Percentiles rank a stretch among this genome's conserved stretches.
phyloP scores from a whole-genome alignment of 257 asterid genomes.

The Echium plantagineum region DNA sequence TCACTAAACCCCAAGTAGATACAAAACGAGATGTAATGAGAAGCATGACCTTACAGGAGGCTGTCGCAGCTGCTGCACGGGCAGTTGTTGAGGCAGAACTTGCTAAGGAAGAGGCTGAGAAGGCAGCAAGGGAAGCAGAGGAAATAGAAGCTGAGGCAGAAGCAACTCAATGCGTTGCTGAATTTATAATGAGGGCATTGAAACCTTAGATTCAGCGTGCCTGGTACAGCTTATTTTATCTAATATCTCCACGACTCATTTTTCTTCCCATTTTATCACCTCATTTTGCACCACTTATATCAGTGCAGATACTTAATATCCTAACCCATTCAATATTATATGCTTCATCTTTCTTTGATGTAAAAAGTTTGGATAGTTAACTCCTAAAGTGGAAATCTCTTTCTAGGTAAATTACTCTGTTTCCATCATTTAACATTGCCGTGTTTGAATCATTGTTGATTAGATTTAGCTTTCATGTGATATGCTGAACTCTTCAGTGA shows the following conservation, averaged over 20 bases:
- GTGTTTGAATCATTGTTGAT: background rate
- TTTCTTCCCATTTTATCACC: background rate
- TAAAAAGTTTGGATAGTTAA: no score
- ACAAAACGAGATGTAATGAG: constrained; percentile 68
- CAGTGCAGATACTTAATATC: no score
- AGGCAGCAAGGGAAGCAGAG: constrained; percentile 85
- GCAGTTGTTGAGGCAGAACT: constrained; percentile 94
- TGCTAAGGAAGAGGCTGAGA: constrained; percentile 77
- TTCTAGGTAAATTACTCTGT: background rate
- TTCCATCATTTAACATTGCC: background rate
- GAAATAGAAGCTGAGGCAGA: constrained; percentile 91
- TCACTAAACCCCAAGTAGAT: constrained; percentile 58
- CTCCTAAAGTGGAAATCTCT: background rate
- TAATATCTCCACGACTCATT: background rate
- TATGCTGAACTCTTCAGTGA: background rate
- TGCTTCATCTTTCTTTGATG: background rate
- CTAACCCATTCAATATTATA: no score
- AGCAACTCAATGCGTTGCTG: constrained; percentile 79
- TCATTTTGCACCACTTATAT: no score
- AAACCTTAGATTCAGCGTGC: constrained; percentile 42
- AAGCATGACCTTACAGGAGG: constrained; percentile 64
- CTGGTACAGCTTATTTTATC: constrained; percentile 36
- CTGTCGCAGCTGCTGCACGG: constrained; percentile 70
- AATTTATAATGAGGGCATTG: constrained; percentile 54
- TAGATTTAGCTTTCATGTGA: background rate